These are phyloP conservation scores for Aegilops bicornis DNA, from an alignment of 176 grass and related monocot species.

Conservation along the genomic window DNA sequence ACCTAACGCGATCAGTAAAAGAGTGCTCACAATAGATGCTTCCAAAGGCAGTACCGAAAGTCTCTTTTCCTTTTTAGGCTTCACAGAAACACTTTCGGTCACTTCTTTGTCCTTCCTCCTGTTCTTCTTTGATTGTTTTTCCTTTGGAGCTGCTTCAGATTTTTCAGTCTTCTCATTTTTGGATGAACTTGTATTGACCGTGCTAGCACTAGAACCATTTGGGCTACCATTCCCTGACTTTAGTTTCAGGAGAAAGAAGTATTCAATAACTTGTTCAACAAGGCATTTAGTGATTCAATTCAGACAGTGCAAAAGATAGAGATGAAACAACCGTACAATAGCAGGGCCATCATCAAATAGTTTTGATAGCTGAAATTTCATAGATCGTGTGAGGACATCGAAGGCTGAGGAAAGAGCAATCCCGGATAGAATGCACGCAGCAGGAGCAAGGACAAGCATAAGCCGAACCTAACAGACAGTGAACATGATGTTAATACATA, in stretches of 20 bases:
- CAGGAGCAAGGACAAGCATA: slow-evolving; percentile 99
- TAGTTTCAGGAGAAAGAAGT: slow-evolving; percentile 34
- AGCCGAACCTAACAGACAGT: slow-evolving; percentile 74
- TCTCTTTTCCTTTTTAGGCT: slow-evolving; percentile 62
- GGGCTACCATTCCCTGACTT: slow-evolving; percentile 61
- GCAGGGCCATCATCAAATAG: slow-evolving; percentile 56
- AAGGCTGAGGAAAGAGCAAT: slow-evolving; percentile 95
- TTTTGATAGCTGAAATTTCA: slow-evolving; percentile 80
- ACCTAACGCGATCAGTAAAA: slow-evolving; percentile 78
- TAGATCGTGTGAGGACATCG: slow-evolving; percentile 76
- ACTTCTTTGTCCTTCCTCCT: slow-evolving; percentile 88
- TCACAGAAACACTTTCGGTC: slow-evolving; percentile 51
- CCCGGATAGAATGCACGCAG: slow-evolving; percentile 95
- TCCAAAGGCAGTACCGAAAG: slow-evolving; percentile 82
- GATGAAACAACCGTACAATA: slow-evolving; percentile 53
- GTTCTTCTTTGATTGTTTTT: slow-evolving; percentile 84
- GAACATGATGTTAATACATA: slow-evolving; percentile 20
- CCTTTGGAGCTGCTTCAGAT: slow-evolving; percentile 66
- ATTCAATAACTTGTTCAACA: slow-evolving; percentile 26
- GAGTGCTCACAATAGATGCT: slow-evolving; percentile 71
- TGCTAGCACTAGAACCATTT: slow-evolving; percentile 38
- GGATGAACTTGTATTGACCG: slow-evolving; percentile 32
- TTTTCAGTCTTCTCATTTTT: slow-evolving; percentile 62
- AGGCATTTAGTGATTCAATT: slow-evolving; percentile 6
- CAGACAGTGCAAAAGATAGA: slow-evolving; percentile 23